Percentiles rank a stretch among this genome's conserved stretches.
These are phyloP conservation scores for Bromus sterilis DNA, from an alignment of 176 grass and related monocot genomes.

Conservation along the genomic window DNA sequence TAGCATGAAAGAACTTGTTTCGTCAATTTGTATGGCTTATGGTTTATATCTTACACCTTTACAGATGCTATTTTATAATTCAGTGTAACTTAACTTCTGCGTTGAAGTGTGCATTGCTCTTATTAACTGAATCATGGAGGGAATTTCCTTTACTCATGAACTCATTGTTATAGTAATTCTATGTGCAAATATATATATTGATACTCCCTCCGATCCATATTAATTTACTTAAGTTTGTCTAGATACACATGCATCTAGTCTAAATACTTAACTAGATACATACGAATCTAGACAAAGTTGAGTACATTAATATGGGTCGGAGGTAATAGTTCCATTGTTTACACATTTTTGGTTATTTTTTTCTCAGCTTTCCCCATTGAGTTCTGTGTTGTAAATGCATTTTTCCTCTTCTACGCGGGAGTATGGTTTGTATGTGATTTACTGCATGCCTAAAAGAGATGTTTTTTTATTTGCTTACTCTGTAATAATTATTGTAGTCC, in stretches of 20 bases:
- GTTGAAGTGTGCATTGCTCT: neutral
- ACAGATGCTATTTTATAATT: neutral
- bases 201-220: too few species aligned
- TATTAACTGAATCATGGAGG: neutral
- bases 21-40: neutral
- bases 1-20: neutral
- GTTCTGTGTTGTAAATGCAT: neutral
- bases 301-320: too few species aligned
- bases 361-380: neutral
- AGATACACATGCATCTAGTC: too few species aligned
- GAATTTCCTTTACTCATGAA: neutral
- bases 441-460: neutral
- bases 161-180: neutral
- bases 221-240: too few species aligned
- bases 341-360: neutral
- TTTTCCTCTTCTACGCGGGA: neutral
- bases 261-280: too few species aligned
- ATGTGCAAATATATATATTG: neutral
- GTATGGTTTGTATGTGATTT: neutral
- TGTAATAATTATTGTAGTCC: neutral
- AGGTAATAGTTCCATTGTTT: neutral
- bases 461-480: neutral
- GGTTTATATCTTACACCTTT: conserved; percentile 1
- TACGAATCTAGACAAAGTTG: too few species aligned
- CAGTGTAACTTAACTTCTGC: neutral